phyloP scores from a whole-genome alignment of 208 protist genomes.

The Leishmania tropica region DNA sequence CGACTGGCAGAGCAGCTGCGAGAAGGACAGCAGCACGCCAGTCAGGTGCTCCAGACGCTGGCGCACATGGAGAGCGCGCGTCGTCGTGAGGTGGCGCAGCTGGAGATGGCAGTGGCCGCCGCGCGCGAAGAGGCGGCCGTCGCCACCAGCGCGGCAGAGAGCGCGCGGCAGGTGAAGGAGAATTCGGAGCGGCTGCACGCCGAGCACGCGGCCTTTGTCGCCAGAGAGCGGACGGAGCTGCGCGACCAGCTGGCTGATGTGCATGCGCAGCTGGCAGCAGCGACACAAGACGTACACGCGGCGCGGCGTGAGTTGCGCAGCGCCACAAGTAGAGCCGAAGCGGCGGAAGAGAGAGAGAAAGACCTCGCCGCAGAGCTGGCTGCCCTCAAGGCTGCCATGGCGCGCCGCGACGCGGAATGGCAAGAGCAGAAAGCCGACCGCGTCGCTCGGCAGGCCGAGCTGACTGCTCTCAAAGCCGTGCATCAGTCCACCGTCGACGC shows the following conservation, averaged over 20 bases:
- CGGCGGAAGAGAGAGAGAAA: slow-evolving; percentile 1
- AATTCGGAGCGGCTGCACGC: slow-evolving; percentile 27
- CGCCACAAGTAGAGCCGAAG: neutral
- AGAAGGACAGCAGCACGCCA: slow-evolving; percentile 24
- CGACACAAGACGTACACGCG: slow-evolving; percentile 16
- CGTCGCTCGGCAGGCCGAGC: slow-evolving; percentile 25
- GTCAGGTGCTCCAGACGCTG: slow-evolving; percentile 30
- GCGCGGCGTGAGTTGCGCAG: slow-evolving; percentile 3
- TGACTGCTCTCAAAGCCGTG: slow-evolving; percentile 24
- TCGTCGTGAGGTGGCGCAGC: slow-evolving; percentile 30
- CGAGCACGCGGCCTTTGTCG: slow-evolving; percentile 27
- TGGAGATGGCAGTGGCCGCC: slow-evolving; percentile 19
- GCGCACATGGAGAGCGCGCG: slow-evolving; percentile 13
- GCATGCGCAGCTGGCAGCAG: slow-evolving; percentile 29
- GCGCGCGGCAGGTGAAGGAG: slow-evolving; percentile 22
- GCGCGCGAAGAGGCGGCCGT: slow-evolving; percentile 24
- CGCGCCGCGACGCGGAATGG: slow-evolving; percentile 7
- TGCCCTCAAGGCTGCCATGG: neutral
- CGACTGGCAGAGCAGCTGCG: slow-evolving; percentile 34
- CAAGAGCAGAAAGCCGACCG: slow-evolving; percentile 21
- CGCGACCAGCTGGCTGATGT: slow-evolving; percentile 29
- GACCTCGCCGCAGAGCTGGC: slow-evolving; percentile 3
- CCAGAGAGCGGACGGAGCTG: slow-evolving; percentile 36
- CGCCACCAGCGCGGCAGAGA: slow-evolving; percentile 26
- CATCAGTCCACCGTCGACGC: slow-evolving; percentile 19